These are phyloP conservation scores for Torrubiella hemipterigena DNA, from an alignment of 2,329 filamentous ascomycete species.

Conservation along the genomic window DNA sequence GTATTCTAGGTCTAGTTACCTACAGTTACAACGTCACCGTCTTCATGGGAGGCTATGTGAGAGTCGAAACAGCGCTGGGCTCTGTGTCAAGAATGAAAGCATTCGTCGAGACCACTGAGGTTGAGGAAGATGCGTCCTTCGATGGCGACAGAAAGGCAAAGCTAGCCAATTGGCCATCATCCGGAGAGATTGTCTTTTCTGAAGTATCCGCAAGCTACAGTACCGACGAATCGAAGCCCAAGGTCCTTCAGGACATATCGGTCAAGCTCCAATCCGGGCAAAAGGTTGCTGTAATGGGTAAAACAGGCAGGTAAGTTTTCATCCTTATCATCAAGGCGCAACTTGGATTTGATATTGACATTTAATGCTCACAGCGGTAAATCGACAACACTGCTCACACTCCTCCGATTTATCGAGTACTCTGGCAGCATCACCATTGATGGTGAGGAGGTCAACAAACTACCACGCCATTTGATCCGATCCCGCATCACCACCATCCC, in stretches of 20 bases:
- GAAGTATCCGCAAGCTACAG: too few relatives aligned
- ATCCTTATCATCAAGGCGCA: too few relatives aligned
- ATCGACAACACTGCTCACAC: constrained; percentile 31
- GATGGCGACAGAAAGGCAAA: background rate
- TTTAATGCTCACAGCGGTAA: constrained; percentile 42
- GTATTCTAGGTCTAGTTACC: constrained; percentile 9
- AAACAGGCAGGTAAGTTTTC: too few relatives aligned
- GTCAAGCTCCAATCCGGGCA: too few relatives aligned
- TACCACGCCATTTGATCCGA: constrained; percentile 9
- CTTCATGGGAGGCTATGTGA: background rate
- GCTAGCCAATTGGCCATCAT: too few relatives aligned
- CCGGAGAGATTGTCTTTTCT: too few relatives aligned
- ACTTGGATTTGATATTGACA: too few relatives aligned
- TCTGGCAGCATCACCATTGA: too few relatives aligned
- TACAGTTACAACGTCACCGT: constrained; percentile 10
- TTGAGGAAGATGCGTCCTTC: background rate
- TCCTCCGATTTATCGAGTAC: constrained; percentile 36
- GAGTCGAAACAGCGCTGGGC: background rate
- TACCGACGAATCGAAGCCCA: too few relatives aligned
- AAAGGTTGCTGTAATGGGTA: too few relatives aligned
- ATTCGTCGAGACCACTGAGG: background rate
- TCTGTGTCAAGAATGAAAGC: background rate
- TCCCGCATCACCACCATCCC: constrained; percentile 15
- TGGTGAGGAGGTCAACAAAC: constrained; percentile 3
- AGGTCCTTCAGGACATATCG: too few relatives aligned